Base-by-base conservation (phyloP, 306 rosid genomes). In the Dryas octopetala region DNA sequence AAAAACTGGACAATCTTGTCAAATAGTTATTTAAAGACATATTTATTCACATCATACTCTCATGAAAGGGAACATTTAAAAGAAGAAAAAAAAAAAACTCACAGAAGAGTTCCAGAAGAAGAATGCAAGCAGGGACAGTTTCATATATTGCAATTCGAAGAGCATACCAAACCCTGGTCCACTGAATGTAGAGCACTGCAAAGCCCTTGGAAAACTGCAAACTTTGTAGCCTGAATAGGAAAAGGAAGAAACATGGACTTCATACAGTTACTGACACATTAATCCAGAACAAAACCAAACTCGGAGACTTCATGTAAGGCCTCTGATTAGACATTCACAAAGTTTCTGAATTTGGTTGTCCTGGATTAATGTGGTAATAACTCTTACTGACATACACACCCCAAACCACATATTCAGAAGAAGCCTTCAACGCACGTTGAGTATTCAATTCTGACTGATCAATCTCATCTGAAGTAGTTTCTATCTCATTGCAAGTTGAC, bases 391-490 rank as follows among this genome's bases (percentile, higher is more conserved):
- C 38, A 54, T 17, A 41, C 48, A 45, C 16, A 54, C 0, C 6
- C 17, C 19, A 71, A 55, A 70, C 17, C 51, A 54, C 6, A 70
- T 41, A 62, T 41, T 71, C 80, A 68, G 70, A 69, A 76, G 57
- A 68, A 58, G 71, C 70, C 80, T 73, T 71, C 66, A 52, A 79
- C 91, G 13, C 77, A 91, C 97, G 81, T 82, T 79, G 23, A 23
- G 23, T 23, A 23, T 23, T 23, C 23, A 23, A 23, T 23, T 23
- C 23, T 23, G 23, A 23, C 76, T 76, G 84, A 70, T 86, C 88
- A 53, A 79, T 70, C 66, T 79, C 91, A 70, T 86, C 89, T 43
- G 82, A 75, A 71, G 85, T 62, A 73, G 86, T 72, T 79, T 89
- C 95, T 14, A 55, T 62, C 83, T 68, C 87, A 76, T 78, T 75